phyloP scores from a whole-genome alignment of 1,139 yeast species.

The Candida albicans region DNA sequence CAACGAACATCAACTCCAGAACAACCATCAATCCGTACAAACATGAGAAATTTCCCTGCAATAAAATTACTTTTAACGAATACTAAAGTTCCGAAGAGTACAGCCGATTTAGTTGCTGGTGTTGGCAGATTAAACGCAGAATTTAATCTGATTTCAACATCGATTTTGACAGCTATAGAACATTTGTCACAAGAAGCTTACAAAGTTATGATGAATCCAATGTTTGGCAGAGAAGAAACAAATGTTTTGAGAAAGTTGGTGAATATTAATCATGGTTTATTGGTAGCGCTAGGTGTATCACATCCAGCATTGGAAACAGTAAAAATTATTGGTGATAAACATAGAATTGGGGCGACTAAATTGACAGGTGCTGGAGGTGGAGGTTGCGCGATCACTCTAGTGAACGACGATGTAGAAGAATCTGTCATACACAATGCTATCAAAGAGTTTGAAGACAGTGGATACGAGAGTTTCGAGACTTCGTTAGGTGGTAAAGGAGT shows the following conservation, averaged over 20 bases:
- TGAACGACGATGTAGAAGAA: conserved; percentile 49
- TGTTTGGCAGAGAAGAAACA: conserved; percentile 46
- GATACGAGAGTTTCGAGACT: conserved; percentile 80
- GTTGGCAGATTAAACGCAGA: conserved; percentile 60
- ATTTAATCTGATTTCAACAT: conserved; percentile 54
- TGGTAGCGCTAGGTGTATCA: conserved; percentile 86
- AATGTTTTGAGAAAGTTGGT: conserved; percentile 61
- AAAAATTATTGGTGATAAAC: conserved; percentile 59
- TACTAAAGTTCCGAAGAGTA: conserved; percentile 82
- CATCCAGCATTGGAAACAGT: conserved; percentile 84
- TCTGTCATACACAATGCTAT: conserved; percentile 32
- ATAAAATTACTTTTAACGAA: conserved; percentile 75
- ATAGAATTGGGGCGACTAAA: conserved; percentile 80
- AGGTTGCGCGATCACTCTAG: conserved; percentile 91
- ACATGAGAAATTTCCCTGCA: conserved; percentile 74
- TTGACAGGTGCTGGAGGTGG: conserved; percentile 99
- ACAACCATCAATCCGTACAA: conserved; percentile 58
- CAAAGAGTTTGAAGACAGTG: conserved; percentile 42
- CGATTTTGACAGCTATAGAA: conserved; percentile 72
- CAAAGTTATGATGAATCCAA: conserved; percentile 54
- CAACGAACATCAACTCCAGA: conserved; percentile 59
- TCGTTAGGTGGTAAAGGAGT: conserved; percentile 89
- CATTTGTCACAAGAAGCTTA: conserved; percentile 68
- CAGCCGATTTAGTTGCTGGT: conserved; percentile 77
- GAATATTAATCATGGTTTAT: conserved; percentile 84